Base-by-base conservation (phyloP, 2,329 filamentous ascomycete species). In the Sarocladium brachiariae region DNA sequence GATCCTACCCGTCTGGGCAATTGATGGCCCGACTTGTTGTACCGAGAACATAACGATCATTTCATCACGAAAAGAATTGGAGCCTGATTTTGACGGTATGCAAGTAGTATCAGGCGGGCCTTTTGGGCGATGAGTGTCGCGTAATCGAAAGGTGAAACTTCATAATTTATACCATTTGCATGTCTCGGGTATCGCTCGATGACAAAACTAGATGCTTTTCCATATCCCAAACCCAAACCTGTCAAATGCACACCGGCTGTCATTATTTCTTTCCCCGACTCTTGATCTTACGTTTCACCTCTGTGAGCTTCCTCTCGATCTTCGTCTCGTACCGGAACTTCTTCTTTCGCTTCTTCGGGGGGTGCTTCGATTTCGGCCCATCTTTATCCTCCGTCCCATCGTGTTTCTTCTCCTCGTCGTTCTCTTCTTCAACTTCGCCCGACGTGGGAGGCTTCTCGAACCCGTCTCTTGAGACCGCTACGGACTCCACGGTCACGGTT, bases 251-350 rank as follows among this genome's bases (percentile, higher is more conserved):
- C 24, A 6, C 33, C 3, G 13, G 5, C 19, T 14, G n/a, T 49
- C 30, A 49, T 35, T 30, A 25, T 5, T 31, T 16, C 18, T 37
- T 37, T 4, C 10, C 46, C 14, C 46, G 71, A 59, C 80, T 81
- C 57, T 84, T 88, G 58, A 82, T 80, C 65, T 81, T 88, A 59
- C 80, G 78, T 66, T 88, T 95, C 61, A 78, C 81, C 57, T 79
- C 71, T 45, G 82, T 80, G 59, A 91, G 70, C 66, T 89, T 87
- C 61, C 93, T 80, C 59, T 96, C 92, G 27, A 83, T 71, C 71
- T 95, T 96, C 55, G 78, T 87, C 71, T 97, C 89, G 67, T 99
- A 99, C 55, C 89, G 81, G 64, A 97, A 97, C 69, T 91, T 89
- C 69, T 86, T 85, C 74, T 91, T 95, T 71, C 87, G 91, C 72